phyloP scores from a whole-genome alignment of 805 yeast genomes.

The Ogataea trehaloabstinens region DNA sequence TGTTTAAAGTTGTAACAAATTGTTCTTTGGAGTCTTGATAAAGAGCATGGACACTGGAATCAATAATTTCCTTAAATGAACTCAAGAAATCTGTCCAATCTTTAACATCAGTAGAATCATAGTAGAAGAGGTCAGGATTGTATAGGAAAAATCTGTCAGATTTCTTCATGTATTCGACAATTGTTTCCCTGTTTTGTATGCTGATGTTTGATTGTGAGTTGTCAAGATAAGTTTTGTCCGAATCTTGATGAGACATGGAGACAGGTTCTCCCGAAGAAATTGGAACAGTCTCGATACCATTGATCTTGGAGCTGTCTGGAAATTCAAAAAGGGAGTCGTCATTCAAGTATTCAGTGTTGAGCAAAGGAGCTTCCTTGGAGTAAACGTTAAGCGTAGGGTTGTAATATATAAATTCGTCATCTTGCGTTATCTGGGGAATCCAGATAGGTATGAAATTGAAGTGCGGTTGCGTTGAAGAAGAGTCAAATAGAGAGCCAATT shows the following conservation, averaged over 20 bases:
- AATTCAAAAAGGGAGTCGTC: slow-evolving; percentile 31
- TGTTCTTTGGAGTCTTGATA: slow-evolving; percentile 47
- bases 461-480: slow-evolving; percentile 21
- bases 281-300: slow-evolving; percentile 24
- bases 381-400: slow-evolving; percentile 59
- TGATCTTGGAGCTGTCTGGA: slow-evolving; percentile 22
- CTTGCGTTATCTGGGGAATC: slow-evolving; percentile 59
- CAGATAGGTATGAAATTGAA: slow-evolving; percentile 45
- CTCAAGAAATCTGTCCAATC: slow-evolving; percentile 58
- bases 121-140: slow-evolving; percentile 48
- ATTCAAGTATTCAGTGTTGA: slow-evolving; percentile 37
- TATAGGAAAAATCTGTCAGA: slow-evolving; percentile 19
- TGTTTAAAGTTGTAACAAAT: slow-evolving; percentile 53
- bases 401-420: slow-evolving; percentile 56
- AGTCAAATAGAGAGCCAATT: slow-evolving; percentile 25
- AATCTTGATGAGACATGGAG: slow-evolving; percentile 5
- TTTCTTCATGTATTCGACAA: slow-evolving; percentile 8
- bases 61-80: slow-evolving; percentile 46
- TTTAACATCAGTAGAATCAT: slow-evolving; percentile 56
- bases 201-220: slow-evolving; percentile 2
- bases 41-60: slow-evolving; percentile 49
- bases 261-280: slow-evolving; percentile 11
- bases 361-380: slow-evolving; percentile 57
- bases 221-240: slow-evolving; percentile 5
- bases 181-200: slow-evolving; percentile 12